These are phyloP conservation scores for Sarocladium oryzae DNA, from an alignment of 2,329 filamentous ascomycete species.

Conservation along the genomic window DNA sequence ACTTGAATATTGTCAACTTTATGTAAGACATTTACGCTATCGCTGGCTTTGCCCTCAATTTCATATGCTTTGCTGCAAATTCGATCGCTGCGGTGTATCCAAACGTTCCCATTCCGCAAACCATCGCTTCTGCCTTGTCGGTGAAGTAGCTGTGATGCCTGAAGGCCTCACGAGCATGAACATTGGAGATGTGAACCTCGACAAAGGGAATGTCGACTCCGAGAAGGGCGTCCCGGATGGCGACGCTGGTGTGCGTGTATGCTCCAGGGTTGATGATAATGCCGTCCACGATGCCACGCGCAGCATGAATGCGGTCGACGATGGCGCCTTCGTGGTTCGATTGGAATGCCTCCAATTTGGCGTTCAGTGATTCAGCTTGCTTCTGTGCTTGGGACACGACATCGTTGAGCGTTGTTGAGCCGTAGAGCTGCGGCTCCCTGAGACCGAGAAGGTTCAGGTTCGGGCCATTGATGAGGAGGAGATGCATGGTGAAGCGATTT, in stretches of 20 bases:
- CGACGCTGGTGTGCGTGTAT: constrained; percentile 70
- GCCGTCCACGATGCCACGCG: constrained; percentile 50
- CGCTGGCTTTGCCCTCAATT: constrained; percentile 24
- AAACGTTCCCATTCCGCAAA: constrained; percentile 60
- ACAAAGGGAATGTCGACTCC: constrained; percentile 67
- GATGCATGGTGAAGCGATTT: constrained; percentile 20
- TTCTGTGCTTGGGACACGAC: constrained; percentile 43
- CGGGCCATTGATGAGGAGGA: constrained; percentile 74
- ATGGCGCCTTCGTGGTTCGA: constrained; percentile 74
- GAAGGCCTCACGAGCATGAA: constrained; percentile 64
- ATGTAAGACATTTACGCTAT: not conserved
- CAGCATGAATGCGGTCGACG: constrained; percentile 66
- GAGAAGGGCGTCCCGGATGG: constrained; percentile 65
- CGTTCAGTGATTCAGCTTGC: constrained; percentile 42
- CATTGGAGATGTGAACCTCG: constrained; percentile 71
- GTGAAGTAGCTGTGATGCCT: constrained; percentile 65
- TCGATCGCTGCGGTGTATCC: constrained; percentile 58
- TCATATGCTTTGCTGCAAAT: constrained; percentile 40
- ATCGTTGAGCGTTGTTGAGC: constrained; percentile 59
- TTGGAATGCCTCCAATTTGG: constrained; percentile 55
- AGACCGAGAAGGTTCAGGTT: constrained; percentile 76
- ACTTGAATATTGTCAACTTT: not conserved
- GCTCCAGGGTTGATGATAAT: constrained; percentile 72
- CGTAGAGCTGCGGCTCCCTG: constrained; percentile 68
- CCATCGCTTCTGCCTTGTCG: constrained; percentile 69